These are phyloP conservation scores for Globisporangium recalcitrans DNA, from an alignment of 352 stramenopile genomes.

Conservation along the genomic window DNA sequence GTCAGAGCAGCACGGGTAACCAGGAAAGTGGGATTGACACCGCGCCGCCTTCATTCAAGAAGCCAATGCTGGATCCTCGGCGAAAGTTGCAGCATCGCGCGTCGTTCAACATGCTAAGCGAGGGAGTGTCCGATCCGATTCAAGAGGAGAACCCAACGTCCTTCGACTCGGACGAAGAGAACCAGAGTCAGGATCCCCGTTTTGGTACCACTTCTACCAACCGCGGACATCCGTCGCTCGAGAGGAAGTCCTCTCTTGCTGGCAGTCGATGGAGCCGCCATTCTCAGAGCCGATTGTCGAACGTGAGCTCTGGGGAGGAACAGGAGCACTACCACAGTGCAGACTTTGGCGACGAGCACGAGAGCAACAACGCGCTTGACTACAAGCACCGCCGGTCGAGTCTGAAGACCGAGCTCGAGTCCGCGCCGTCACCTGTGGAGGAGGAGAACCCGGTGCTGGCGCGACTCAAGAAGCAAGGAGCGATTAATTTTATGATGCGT, in stretches of 20 bases:
- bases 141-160: slow-evolving; percentile 55
- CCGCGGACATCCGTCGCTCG: slow-evolving; percentile 8
- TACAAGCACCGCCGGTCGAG: slow-evolving; percentile 33
- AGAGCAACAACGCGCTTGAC: slow-evolving; percentile 32
- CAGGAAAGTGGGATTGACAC: slow-evolving; percentile 16
- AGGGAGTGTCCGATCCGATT: slow-evolving; percentile 45
- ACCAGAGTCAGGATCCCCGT: slow-evolving; percentile 8
- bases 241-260: slow-evolving; percentile 22
- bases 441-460: slow-evolving; percentile 71
- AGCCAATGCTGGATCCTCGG: slow-evolving; percentile 39
- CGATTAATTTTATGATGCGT: slow-evolving; percentile 83
- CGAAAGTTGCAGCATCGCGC: slow-evolving; percentile 59
- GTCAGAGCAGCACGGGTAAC: slow-evolving; percentile 16
- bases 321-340: neutral
- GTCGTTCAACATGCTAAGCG: slow-evolving; percentile 62
- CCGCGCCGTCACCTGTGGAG: slow-evolving; percentile 20
- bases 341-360: slow-evolving; percentile 21
- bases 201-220: neutral
- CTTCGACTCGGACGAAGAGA: slow-evolving; percentile 48
- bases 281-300: slow-evolving; percentile 19
- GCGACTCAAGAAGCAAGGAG: slow-evolving; percentile 73
- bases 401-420: slow-evolving; percentile 45
- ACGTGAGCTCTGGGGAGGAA: slow-evolving; percentile 29
- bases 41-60: slow-evolving; percentile 21
- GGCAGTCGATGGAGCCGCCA: slow-evolving; percentile 19